A percentile compares a stretch with the other conserved stretches of the same genome.
phyloP scores from a whole-genome alignment of 345 rosid genomes.

The Dipteronia sinensis region DNA sequence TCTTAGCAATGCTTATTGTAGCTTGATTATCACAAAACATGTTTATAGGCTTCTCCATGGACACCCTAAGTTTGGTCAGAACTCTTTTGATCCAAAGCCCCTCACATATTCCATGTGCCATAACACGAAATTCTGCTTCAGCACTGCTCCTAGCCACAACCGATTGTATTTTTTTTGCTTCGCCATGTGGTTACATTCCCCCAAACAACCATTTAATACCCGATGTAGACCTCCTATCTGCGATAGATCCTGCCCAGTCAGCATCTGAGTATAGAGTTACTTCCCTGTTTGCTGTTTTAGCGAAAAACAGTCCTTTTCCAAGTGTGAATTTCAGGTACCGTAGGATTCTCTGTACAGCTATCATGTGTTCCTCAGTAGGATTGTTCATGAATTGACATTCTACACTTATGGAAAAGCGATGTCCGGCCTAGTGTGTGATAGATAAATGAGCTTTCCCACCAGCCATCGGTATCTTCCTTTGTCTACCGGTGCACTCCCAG shows the following conservation, averaged over 20 bases:
- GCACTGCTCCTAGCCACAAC: background rate
- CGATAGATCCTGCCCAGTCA: background rate
- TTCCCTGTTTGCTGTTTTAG: background rate
- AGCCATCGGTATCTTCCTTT: background rate
- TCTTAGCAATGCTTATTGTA: background rate
- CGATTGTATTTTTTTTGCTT: background rate
- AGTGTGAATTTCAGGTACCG: background rate
- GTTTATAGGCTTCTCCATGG: background rate
- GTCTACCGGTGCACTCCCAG: background rate
- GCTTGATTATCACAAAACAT: background rate
- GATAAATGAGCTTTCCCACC: background rate
- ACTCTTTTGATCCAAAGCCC: too few relatives aligned
- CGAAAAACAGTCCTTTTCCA: background rate
- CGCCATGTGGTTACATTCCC: background rate
- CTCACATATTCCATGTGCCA: too few relatives aligned
- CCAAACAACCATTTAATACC: background rate
- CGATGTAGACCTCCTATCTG: background rate
- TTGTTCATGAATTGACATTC: background rate
- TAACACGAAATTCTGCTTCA: background rate
- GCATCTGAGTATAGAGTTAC: background rate
- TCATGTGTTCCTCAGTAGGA: background rate
- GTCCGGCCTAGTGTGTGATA: background rate
- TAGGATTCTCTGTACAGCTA: background rate
- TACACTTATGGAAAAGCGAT: background rate
- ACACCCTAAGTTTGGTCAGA: too few relatives aligned